Evolutionary conservation across 2,329 filamentous ascomycete species (phyloP).

Genomic region (Alternaria sp.): DNA sequence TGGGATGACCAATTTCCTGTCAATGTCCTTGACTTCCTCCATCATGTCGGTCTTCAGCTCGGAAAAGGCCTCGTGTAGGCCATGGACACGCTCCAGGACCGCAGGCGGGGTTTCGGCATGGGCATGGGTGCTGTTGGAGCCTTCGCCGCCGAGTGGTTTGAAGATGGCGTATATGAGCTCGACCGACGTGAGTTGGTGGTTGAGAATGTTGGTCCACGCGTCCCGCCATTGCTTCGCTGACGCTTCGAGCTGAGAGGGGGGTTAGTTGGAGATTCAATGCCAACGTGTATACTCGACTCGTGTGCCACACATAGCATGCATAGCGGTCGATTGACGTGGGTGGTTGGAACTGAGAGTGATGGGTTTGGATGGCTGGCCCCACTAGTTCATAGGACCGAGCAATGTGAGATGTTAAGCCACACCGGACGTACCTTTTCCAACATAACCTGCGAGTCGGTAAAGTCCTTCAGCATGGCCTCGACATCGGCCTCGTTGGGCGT

Average conservation of each 20-base stretch:
- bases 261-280: not conserved
- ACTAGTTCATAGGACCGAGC: constrained; percentile 19
- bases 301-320: not conserved
- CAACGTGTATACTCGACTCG: not conserved
- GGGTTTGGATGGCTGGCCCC: constrained; percentile 18
- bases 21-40: constrained; percentile 74
- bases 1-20: constrained; percentile 72
- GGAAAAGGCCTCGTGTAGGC: constrained; percentile 70
- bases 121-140: constrained; percentile 56
- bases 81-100: constrained; percentile 69
- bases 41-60: constrained; percentile 75
- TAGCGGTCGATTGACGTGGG: not conserved
- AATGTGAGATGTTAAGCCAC: constrained; percentile 6
- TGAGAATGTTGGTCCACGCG: constrained; percentile 75
- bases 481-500: constrained; percentile 80
- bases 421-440: constrained; percentile 67
- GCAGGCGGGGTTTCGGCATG: constrained; percentile 66
- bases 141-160: constrained; percentile 74
- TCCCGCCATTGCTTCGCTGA: constrained; percentile 79
- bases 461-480: constrained; percentile 76
- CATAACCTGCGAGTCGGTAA: constrained; percentile 78
- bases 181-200: constrained; percentile 70
- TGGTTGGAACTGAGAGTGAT: not conserved
- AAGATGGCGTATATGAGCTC: constrained; percentile 76
- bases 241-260: constrained; percentile 69